phyloP scores from a whole-genome alignment of 495 filamentous ascomycete genomes.

The Penicillium cinerascens region DNA sequence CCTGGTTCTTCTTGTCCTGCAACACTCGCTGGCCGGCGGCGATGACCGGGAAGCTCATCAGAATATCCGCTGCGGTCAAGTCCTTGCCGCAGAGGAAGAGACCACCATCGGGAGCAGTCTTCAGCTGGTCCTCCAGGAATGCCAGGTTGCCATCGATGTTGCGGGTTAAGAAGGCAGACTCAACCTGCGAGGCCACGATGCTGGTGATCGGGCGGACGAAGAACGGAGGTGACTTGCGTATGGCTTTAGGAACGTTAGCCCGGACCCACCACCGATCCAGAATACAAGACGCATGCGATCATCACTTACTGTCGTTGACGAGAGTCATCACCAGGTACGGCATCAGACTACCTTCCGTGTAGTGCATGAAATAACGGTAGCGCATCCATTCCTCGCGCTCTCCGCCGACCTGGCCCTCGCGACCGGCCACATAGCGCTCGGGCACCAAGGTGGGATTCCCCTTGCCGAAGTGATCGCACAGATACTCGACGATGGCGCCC shows the following conservation, averaged over 20 bases:
- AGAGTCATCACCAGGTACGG: slow-evolving; percentile 57
- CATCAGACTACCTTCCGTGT: slow-evolving; percentile 79
- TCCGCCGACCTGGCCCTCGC: slow-evolving; percentile 53
- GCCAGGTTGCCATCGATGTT: slow-evolving; percentile 61
- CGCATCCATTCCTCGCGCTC: slow-evolving; percentile 76
- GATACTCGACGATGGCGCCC: slow-evolving; percentile 73
- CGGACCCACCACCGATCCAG: neutral
- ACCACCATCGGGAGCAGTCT: slow-evolving; percentile 59
- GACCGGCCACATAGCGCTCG: slow-evolving; percentile 50
- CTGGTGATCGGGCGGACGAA: slow-evolving; percentile 76
- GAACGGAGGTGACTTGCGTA: slow-evolving; percentile 71
- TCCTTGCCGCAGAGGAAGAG: slow-evolving; percentile 66
- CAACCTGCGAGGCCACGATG: slow-evolving; percentile 59
- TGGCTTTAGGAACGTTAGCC: slow-evolving; percentile 30
- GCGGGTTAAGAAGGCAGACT: slow-evolving; percentile 55
- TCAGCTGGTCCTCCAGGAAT: slow-evolving; percentile 71
- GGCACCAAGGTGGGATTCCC: slow-evolving; percentile 54
- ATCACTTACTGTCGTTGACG: slow-evolving; percentile 52
- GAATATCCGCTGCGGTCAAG: slow-evolving; percentile 76
- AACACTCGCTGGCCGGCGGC: slow-evolving; percentile 45
- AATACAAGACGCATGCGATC: neutral
- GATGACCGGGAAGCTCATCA: slow-evolving; percentile 71
- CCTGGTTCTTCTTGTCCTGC: slow-evolving; percentile 45
- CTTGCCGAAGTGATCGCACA: slow-evolving; percentile 66
- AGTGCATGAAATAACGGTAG: slow-evolving; percentile 78